Percentiles rank a stretch among this genome's conserved stretches.
Conservation (phyloP, 441 rosid species). For the Pelargonium fulgidum region DNA sequence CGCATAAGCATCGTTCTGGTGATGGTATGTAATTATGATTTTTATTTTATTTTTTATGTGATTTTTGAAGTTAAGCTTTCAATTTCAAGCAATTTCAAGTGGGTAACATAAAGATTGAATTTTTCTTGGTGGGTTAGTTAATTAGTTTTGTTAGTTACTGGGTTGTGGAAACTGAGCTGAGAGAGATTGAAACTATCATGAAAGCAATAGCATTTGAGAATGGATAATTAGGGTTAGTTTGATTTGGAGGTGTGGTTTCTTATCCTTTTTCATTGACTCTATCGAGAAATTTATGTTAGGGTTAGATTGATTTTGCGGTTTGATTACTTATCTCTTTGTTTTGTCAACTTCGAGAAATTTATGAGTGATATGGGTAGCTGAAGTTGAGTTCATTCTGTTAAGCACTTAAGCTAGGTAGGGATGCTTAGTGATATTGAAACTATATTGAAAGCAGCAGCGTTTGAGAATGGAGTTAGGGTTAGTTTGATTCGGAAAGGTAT, state of each 20-base stretch:
- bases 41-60: background rate
- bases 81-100: background rate
- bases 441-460: background rate
- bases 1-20: slow-evolving; percentile 54
- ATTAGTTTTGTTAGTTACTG: background rate
- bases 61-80: background rate
- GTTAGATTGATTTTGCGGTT: no score
- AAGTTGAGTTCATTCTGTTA: no score
- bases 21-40: slow-evolving; percentile 34
- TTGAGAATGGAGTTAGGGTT: background rate
- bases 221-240: background rate
- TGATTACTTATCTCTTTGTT: no score
- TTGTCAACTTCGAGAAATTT: no score
- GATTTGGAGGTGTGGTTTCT: no score
- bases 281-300: no score
- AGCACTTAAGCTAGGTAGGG: no score
- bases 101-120: background rate
- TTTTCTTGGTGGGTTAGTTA: background rate
- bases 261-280: no score
- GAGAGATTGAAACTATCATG: background rate
- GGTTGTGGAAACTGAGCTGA: background rate
- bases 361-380: no score
- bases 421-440: background rate
- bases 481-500: background rate
- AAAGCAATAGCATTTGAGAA: background rate